Base-by-base conservation (phyloP, 805 yeast species). In the Kazachstania psychrophila region DNA sequence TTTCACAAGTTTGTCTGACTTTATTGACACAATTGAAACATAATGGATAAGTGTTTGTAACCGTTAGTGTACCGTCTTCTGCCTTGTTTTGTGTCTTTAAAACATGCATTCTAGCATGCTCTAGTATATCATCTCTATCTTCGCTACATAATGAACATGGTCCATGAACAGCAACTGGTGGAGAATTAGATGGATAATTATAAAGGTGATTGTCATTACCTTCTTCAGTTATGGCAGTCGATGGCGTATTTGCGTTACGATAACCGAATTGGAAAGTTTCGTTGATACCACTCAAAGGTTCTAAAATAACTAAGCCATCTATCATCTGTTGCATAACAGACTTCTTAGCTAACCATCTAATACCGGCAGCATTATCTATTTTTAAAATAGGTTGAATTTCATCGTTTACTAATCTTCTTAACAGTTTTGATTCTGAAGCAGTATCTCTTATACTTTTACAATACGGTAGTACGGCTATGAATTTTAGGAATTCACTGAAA, bases 71-170 rank as follows among this genome's bases (percentile, higher is more conserved):
- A 5, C 60, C 57, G 37, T 58, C 60, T 13, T 57, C 61, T 6
- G 50, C 53, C 17, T 49, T 54, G 9, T 52, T 46, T 51, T 68
- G 60, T 36, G 72, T 62, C 44, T 76, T 78, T 52, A 88, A 62
- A 38, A 72, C 70, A 54, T 87, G 83, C 44, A 85, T 60, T 44
- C 97, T 72, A 2, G 89, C 79, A 58, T 84, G 87, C 46, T 79
- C 82, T 42, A 83, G 65, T 38, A 74, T 69, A 49, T 77, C 85
- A 51, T 72, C 70, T 42, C 94, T 69, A 10, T 61, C 54, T 57
- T 88, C 96, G 5, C 88, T 89, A 64, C 97, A 89, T 29, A 89
- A 65, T 4, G 87, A 68, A 61, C 97, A 89, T 5, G 87, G 75
- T 2, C 75, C 75, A 34, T 70, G 67, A 16, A 82, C 72, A 0